Conservation (phyloP, 208 protist species). For the Trypanosoma lewisi region DNA sequence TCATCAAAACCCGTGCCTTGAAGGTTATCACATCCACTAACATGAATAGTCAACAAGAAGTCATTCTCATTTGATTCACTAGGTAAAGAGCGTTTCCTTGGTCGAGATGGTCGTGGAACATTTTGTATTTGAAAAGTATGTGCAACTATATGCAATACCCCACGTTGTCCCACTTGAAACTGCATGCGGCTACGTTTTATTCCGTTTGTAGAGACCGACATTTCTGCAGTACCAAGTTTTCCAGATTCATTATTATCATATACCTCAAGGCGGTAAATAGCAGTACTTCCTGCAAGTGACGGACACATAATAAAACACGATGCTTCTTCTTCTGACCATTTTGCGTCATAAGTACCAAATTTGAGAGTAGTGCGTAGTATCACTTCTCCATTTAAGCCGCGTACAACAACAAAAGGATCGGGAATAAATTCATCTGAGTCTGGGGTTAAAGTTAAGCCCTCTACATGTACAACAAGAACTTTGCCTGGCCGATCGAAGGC, state of each 20-base stretch:
- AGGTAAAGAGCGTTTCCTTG: constrained; percentile 15
- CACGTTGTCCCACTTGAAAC: constrained; percentile 21
- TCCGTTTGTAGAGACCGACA: constrained; percentile 50
- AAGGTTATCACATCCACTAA: constrained; percentile 50
- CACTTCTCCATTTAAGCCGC: constrained; percentile 37
- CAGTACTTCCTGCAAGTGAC: constrained; percentile 43
- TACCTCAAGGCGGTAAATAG: constrained; percentile 65
- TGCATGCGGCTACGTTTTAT: constrained; percentile 49
- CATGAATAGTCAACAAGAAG: constrained; percentile 51
- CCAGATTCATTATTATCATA: constrained; percentile 72
- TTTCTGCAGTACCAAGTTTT: constrained; percentile 43
- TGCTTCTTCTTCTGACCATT: constrained; percentile 52
- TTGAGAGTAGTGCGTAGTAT: constrained; percentile 64
- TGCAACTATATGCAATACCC: constrained; percentile 26
- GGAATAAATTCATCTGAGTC: constrained; percentile 44
- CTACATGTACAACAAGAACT: constrained; percentile 55
- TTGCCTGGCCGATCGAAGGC: constrained; percentile 25
- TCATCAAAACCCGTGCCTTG: constrained; percentile 44
- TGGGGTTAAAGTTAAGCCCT: constrained; percentile 38
- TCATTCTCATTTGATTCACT: constrained; percentile 22
- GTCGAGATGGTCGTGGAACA: constrained; percentile 27
- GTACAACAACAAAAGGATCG: constrained; percentile 77
- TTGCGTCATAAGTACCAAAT: constrained; percentile 44
- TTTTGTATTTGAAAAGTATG: constrained; percentile 34
- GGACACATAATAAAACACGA: constrained; percentile 79